Evolutionary conservation across 345 rosid species (phyloP).

Genomic region (Corchorus olitorius): DNA sequence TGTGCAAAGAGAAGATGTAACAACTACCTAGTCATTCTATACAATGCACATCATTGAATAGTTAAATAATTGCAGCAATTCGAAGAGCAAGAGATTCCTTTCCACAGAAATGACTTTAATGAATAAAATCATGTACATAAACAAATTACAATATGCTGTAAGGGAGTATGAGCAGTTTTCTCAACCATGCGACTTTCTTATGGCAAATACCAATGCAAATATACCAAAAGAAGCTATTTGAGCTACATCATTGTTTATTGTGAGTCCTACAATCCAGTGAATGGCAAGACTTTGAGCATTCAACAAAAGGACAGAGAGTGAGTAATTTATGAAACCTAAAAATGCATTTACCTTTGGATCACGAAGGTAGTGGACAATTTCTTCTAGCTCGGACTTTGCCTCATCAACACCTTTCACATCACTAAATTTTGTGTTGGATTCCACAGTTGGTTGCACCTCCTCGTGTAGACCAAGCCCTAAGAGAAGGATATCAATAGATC

Average conservation of each 20-base stretch:
- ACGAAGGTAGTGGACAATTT: conserved; percentile 93
- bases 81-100: too few relatives aligned
- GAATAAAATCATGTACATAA: too few relatives aligned
- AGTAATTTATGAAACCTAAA: not conserved
- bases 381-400: conserved; percentile 95
- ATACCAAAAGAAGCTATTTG: too few relatives aligned
- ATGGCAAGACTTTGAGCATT: not conserved
- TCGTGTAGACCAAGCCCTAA: conserved; percentile 90
- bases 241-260: too few relatives aligned
- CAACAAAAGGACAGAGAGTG: not conserved
- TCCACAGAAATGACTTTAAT: too few relatives aligned
- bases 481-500: conserved; percentile 12
- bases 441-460: conserved; percentile 96
- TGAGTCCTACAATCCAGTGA: too few relatives aligned
- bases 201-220: too few relatives aligned
- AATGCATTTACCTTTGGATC: conserved; percentile 78
- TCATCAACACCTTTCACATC: conserved; percentile 98
- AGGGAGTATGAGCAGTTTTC: not conserved
- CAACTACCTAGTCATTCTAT: too few relatives aligned
- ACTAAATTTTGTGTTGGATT: conserved; percentile 82
- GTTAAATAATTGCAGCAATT: too few relatives aligned
- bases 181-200: not conserved
- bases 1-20: not conserved
- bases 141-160: too few relatives aligned
- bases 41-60: too few relatives aligned